Evolutionary conservation across 2,329 filamentous ascomycete species (phyloP).

Genomic region (Ophiostoma populinum): DNA sequence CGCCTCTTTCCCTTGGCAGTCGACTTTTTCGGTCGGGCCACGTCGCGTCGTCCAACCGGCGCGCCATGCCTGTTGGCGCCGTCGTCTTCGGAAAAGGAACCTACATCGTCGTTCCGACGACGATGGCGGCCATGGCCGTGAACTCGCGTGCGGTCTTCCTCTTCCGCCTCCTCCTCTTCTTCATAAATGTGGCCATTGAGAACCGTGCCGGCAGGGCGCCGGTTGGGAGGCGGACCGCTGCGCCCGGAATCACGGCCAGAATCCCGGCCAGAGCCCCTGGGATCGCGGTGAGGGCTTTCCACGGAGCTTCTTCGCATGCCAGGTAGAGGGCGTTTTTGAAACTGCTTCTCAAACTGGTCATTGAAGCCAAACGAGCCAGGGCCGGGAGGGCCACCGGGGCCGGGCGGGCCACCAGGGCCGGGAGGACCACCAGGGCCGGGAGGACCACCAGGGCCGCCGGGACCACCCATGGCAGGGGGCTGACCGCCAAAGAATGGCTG

Average conservation of each 20-base stretch:
- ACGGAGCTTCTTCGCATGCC: background rate
- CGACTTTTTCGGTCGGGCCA: too few species aligned
- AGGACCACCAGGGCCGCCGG: background rate
- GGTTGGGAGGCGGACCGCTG: background rate
- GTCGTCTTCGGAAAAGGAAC: too few species aligned
- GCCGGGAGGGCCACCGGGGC: background rate
- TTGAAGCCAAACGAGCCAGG: background rate
- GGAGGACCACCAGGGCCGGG: background rate
- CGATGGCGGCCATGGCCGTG: too few species aligned
- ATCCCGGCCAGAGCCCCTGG: background rate
- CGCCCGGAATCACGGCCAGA: background rate
- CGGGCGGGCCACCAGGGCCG: background rate
- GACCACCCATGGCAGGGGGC: too few species aligned
- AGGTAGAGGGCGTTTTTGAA: background rate
- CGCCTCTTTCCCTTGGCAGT: too few species aligned
- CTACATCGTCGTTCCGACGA: too few species aligned
- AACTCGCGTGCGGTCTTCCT: background rate
- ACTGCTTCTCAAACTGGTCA: background rate
- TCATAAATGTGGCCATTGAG: slow-evolving; percentile 1
- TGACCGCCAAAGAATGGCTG: slow-evolving; percentile 1
- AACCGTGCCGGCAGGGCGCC: background rate
- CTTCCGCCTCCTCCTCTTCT: background rate
- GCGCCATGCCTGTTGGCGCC: too few species aligned
- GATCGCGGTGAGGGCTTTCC: background rate
- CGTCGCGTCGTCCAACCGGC: too few species aligned